A percentile compares a stretch with the other conserved stretches of the same genome.
These are phyloP conservation scores for Ceratobasidium sp. DNA, from an alignment of 1,284 basidiomycete genomes.

Conservation along the genomic window DNA sequence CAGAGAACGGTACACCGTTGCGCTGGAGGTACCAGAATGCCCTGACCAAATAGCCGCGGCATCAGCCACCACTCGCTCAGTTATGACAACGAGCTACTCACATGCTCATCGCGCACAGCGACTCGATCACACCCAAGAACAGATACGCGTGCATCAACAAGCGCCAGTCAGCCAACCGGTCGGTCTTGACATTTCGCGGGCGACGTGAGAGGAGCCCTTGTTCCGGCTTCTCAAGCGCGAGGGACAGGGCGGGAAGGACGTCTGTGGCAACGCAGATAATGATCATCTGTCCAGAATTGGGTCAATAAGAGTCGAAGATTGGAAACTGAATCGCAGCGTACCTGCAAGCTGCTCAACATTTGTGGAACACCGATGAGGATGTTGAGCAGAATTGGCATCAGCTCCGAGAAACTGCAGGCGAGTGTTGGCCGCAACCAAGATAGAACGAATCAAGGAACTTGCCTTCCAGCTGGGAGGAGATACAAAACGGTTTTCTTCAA, in stretches of 20 bases:
- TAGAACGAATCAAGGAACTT: background rate
- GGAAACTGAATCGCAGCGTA: constrained; percentile 50
- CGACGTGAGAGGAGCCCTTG: constrained; percentile 65
- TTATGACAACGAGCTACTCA: constrained; percentile 53
- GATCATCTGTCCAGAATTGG: constrained; percentile 60
- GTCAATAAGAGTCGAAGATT: constrained; percentile 50
- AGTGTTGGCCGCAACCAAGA: background rate
- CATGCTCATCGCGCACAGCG: constrained; percentile 63
- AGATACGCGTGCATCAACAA: constrained; percentile 73
- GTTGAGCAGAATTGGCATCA: constrained; percentile 72
- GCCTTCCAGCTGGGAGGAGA: constrained; percentile 55
- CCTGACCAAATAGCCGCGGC: constrained; percentile 51
- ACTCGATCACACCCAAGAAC: constrained; percentile 68
- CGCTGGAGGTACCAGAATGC: constrained; percentile 66
- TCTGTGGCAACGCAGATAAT: constrained; percentile 70
- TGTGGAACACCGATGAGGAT: constrained; percentile 63
- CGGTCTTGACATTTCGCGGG: constrained; percentile 69
- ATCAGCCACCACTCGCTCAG: constrained; percentile 48
- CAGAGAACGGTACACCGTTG: constrained; percentile 66
- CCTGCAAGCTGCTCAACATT: constrained; percentile 63
- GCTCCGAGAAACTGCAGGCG: constrained; percentile 67
- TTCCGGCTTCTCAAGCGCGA: constrained; percentile 70
- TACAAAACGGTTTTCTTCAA: constrained; percentile 62
- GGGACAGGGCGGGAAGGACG: constrained; percentile 64
- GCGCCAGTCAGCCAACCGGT: constrained; percentile 59